Evolutionary conservation across 2,329 filamentous ascomycete genomes (phyloP).

Genomic region (Trichophyton equinum): DNA sequence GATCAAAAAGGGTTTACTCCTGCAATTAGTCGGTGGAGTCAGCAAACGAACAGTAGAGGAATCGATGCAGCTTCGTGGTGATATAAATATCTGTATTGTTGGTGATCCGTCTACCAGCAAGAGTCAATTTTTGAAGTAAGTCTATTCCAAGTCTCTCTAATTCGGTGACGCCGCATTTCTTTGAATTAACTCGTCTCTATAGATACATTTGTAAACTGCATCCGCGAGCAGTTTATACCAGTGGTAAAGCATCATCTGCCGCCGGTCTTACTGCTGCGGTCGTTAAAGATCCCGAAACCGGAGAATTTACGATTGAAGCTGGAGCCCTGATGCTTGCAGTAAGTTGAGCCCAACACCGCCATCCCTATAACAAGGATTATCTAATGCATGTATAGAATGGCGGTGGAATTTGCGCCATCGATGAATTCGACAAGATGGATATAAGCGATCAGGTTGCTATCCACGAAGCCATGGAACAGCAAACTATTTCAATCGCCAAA

Average conservation of each 20-base stretch:
- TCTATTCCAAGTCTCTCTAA: neutral
- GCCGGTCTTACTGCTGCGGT: conserved; percentile 95
- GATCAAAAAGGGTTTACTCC: conserved; percentile 88
- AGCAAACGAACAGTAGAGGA: conserved; percentile 73
- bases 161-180: neutral
- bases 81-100: conserved; percentile 98
- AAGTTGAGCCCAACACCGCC: conserved; percentile 12
- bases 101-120: conserved; percentile 95
- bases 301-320: conserved; percentile 96
- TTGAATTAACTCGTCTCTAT: neutral
- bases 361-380: conserved; percentile 2
- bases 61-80: conserved; percentile 88
- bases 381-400: conserved; percentile 36
- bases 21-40: conserved; percentile 94
- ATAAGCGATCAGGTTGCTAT: conserved; percentile 94
- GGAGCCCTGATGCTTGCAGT: conserved; percentile 91
- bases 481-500: conserved; percentile 97
- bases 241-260: conserved; percentile 91
- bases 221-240: conserved; percentile 94
- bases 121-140: conserved; percentile 82
- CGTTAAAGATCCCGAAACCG: conserved; percentile 95
- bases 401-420: conserved; percentile 94
- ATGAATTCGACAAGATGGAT: conserved; percentile 99
- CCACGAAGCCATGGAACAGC: conserved; percentile 99
- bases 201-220: conserved; percentile 88